A percentile compares a stretch with the other conserved stretches of the same genome.
Conservation (phyloP, 345 rosid species). For the Pugionium dolabratum region DNA sequence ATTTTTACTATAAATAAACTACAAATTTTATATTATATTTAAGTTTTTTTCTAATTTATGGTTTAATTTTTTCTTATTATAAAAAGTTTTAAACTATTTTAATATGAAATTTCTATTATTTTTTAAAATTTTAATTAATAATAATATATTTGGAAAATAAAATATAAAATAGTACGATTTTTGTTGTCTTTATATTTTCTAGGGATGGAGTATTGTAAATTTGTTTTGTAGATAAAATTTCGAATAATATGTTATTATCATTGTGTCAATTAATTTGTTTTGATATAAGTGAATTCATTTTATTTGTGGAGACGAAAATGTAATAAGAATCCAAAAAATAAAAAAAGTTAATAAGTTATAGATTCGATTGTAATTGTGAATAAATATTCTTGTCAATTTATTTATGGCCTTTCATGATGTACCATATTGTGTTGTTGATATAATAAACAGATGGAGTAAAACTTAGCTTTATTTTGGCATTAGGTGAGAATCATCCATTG, state of each 20-base stretch:
- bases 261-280: constrained; percentile 24
- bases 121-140: too few relatives aligned
- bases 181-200: too few relatives aligned
- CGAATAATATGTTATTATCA: constrained; percentile 14
- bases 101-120: too few relatives aligned
- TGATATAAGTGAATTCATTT: constrained; percentile 20
- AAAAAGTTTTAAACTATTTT: too few relatives aligned
- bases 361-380: constrained; percentile 18
- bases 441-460: constrained; percentile 18
- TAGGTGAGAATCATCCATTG: neutral
- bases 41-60: too few relatives aligned
- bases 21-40: too few relatives aligned
- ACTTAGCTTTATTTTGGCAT: constrained; percentile 18
- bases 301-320: neutral
- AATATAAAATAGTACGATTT: too few relatives aligned
- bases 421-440: constrained; percentile 1
- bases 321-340: constrained; percentile 19
- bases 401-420: constrained; percentile 20
- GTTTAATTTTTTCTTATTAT: too few relatives aligned
- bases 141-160: too few relatives aligned
- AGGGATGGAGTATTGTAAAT: too few relatives aligned
- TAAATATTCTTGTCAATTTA: constrained; percentile 17
- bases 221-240: neutral
- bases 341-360: neutral
- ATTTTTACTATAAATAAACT: too few relatives aligned